Conservation (phyloP, 1,284 basidiomycete species). For the Xerocomus minutiporus region DNA sequence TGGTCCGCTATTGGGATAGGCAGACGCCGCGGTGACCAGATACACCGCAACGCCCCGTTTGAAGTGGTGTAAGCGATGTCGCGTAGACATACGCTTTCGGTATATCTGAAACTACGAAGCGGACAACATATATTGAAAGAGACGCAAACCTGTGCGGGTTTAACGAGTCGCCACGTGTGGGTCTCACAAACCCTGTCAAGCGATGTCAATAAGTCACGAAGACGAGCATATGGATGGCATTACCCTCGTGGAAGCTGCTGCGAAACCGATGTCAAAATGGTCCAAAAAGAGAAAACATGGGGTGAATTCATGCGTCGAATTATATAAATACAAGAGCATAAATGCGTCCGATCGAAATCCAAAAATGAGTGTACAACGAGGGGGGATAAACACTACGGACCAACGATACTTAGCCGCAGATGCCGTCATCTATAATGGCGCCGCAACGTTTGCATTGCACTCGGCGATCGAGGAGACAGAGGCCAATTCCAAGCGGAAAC, state of each 20-base stretch:
- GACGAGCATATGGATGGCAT: background rate
- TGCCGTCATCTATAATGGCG: slow-evolving; percentile 32
- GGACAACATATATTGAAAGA: background rate
- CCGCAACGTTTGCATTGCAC: slow-evolving; percentile 63
- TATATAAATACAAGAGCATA: slow-evolving; percentile 19
- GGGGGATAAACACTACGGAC: background rate
- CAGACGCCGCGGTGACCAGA: background rate
- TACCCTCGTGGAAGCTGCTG: background rate
- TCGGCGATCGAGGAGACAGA: slow-evolving; percentile 67
- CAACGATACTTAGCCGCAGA: slow-evolving; percentile 30
- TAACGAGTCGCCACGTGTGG: background rate
- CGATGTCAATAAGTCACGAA: background rate
- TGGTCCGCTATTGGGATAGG: background rate
- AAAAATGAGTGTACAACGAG: background rate
- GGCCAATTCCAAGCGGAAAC: slow-evolving; percentile 74
- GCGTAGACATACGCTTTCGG: background rate
- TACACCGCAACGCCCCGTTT: slow-evolving; percentile 1
- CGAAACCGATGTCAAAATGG: background rate
- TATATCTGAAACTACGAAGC: background rate
- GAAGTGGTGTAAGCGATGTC: background rate
- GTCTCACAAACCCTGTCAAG: background rate
- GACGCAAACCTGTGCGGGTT: background rate
- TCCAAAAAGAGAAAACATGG: background rate
- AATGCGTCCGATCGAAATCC: slow-evolving; percentile 1
- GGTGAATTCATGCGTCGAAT: slow-evolving; percentile 9